Percentiles rank a stretch among this genome's conserved stretches.
Conservation (phyloP, 805 yeast species). For the Metschnikowia continentalis region DNA sequence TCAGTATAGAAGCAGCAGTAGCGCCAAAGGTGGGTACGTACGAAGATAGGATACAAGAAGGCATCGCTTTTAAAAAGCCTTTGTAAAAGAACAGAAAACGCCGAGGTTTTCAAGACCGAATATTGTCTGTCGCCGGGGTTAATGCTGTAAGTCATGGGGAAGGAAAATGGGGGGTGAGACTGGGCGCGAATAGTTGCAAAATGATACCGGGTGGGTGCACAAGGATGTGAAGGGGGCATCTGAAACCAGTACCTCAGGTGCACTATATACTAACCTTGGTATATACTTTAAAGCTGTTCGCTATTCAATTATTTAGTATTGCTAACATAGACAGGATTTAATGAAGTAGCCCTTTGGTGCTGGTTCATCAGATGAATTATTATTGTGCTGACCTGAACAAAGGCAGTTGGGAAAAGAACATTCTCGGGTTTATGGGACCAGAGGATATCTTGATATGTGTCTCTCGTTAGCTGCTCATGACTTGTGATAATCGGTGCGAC, state of each 20-base stretch:
- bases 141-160: not conserved
- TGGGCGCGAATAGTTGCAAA: conserved; percentile 1
- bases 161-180: not conserved
- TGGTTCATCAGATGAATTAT: too few species aligned
- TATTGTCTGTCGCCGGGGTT: not conserved
- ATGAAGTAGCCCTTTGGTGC: too few species aligned
- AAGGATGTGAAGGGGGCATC: not conserved
- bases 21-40: not conserved
- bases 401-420: too few species aligned
- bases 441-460: too few species aligned
- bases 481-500: too few species aligned
- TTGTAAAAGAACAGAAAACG: not conserved
- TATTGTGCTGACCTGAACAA: too few species aligned
- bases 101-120: not conserved
- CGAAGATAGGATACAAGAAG: conserved; percentile 1
- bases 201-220: not conserved
- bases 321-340: too few species aligned
- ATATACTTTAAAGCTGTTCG: too few species aligned
- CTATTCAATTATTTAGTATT: too few species aligned
- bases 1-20: not conserved
- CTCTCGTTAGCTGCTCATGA: too few species aligned
- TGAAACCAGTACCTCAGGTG: not conserved
- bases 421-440: too few species aligned
- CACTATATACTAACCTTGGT: not conserved
- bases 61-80: not conserved